These are phyloP conservation scores for Venturia oleaginea DNA, from an alignment of 2,329 filamentous ascomycete genomes.

Conservation along the genomic window DNA sequence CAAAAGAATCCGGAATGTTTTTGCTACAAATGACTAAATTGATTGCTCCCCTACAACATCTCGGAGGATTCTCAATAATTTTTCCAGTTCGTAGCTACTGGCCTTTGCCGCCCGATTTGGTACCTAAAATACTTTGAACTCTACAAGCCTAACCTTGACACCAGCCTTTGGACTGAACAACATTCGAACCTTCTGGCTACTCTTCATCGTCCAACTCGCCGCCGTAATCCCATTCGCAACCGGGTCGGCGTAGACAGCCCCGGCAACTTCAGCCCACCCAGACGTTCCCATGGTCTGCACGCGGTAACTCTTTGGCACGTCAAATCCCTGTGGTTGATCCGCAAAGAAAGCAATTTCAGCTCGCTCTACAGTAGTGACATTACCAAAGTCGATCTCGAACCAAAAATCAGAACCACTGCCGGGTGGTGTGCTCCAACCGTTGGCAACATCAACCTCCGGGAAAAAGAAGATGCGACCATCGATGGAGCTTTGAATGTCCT, in stretches of 20 bases:
- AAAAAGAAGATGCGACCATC: neutral
- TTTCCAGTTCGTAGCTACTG: too few species aligned
- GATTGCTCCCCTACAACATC: too few species aligned
- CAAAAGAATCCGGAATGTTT: too few species aligned
- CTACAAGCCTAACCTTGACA: neutral
- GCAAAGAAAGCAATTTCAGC: constrained; percentile 1
- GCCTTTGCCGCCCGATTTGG: neutral
- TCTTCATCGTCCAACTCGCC: neutral
- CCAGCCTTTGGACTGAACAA: neutral
- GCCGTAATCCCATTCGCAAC: neutral
- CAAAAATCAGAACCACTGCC: neutral
- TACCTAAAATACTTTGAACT: neutral
- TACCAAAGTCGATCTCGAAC: neutral
- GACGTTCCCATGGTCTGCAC: neutral
- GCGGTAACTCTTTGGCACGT: neutral
- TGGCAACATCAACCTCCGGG: neutral
- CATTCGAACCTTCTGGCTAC: neutral
- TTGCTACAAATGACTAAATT: too few species aligned
- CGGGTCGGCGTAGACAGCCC: neutral
- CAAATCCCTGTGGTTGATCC: neutral
- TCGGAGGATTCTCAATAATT: too few species aligned
- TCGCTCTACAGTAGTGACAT: neutral
- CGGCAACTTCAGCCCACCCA: neutral
- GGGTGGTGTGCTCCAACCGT: neutral
- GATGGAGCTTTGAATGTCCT: neutral